A percentile compares a stretch with the other conserved stretches of the same genome.
Conservation (phyloP, 2,329 filamentous ascomycete species). For the Neofusicoccum umdonicola region DNA sequence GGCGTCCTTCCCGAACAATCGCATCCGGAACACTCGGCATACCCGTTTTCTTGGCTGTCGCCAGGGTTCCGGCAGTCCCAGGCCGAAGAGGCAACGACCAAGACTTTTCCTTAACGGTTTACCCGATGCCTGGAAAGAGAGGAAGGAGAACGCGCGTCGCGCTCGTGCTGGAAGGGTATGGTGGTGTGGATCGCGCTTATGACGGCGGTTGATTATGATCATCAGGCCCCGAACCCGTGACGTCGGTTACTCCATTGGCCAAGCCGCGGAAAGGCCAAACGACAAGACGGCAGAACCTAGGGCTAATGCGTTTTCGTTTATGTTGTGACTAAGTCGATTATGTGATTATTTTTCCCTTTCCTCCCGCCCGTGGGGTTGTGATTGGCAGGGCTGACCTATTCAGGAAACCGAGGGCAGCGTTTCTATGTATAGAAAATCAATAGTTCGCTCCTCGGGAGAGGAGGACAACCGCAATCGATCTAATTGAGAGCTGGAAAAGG, state of each 20-base stretch:
- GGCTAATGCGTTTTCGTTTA: neutral
- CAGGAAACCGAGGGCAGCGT: neutral
- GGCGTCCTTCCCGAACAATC: too few relatives aligned
- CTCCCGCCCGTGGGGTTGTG: neutral
- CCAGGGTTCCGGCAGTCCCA: neutral
- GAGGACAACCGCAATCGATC: neutral
- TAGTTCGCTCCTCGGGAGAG: neutral
- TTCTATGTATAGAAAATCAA: constrained; percentile 9
- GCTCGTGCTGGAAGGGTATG: neutral
- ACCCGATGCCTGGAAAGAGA: neutral
- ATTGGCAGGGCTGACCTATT: neutral
- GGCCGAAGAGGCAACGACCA: neutral
- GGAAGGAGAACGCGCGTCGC: neutral
- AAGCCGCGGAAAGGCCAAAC: neutral
- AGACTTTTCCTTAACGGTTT: neutral
- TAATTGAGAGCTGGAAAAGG: neutral
- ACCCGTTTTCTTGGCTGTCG: neutral
- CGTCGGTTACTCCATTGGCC: neutral
- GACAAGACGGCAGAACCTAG: neutral
- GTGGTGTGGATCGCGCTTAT: neutral
- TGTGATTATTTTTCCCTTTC: neutral
- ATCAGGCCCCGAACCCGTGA: neutral
- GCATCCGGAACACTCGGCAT: neutral
- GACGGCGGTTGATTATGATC: neutral
- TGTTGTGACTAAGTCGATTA: neutral